A percentile compares a stretch with the other conserved stretches of the same genome.
These are phyloP conservation scores for Candida fluviatilis DNA, from an alignment of 805 yeast genomes.

Conservation along the genomic window DNA sequence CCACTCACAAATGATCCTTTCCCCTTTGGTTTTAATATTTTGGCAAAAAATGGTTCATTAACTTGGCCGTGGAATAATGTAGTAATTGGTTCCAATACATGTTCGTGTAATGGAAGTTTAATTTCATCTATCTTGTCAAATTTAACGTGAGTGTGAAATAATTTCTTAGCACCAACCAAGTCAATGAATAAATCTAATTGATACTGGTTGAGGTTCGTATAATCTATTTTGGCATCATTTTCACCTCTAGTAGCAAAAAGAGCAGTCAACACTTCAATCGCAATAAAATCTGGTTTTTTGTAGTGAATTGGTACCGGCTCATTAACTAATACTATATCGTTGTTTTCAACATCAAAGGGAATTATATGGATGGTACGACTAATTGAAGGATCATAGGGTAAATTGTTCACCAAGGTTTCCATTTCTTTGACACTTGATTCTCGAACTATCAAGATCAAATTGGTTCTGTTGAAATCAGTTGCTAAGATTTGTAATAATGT, in stretches of 20 bases:
- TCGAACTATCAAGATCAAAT: slow-evolving; percentile 28
- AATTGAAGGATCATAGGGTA: slow-evolving; percentile 18
- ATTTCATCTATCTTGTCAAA: slow-evolving; percentile 26
- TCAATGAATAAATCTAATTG: slow-evolving; percentile 36
- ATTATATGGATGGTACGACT: slow-evolving; percentile 21
- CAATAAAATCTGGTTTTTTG: slow-evolving; percentile 36
- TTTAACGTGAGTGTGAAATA: slow-evolving; percentile 28
- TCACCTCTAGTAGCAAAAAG: slow-evolving; percentile 16
- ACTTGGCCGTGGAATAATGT: slow-evolving; percentile 22
- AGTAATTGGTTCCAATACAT: slow-evolving; percentile 9
- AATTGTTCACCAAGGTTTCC: slow-evolving; percentile 16
- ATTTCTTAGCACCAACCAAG: slow-evolving; percentile 35
- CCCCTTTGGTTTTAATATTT: slow-evolving; percentile 35
- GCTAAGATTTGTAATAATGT: slow-evolving; percentile 30
- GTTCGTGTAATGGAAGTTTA: slow-evolving; percentile 23
- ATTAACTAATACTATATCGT: slow-evolving; percentile 32
- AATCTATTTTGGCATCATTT: slow-evolving; percentile 15
- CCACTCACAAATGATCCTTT: slow-evolving; percentile 32
- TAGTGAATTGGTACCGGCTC: slow-evolving; percentile 30
- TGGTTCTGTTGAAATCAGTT: slow-evolving; percentile 7
- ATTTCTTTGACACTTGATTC: slow-evolving; percentile 17
- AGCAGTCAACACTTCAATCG: slow-evolving; percentile 32
- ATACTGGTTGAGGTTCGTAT: slow-evolving; percentile 18
- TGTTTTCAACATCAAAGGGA: slow-evolving; percentile 30
- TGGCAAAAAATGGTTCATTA: slow-evolving; percentile 30